Evolutionary conservation across 805 yeast genomes (phyloP).

Genomic region (Candida adriatica): DNA sequence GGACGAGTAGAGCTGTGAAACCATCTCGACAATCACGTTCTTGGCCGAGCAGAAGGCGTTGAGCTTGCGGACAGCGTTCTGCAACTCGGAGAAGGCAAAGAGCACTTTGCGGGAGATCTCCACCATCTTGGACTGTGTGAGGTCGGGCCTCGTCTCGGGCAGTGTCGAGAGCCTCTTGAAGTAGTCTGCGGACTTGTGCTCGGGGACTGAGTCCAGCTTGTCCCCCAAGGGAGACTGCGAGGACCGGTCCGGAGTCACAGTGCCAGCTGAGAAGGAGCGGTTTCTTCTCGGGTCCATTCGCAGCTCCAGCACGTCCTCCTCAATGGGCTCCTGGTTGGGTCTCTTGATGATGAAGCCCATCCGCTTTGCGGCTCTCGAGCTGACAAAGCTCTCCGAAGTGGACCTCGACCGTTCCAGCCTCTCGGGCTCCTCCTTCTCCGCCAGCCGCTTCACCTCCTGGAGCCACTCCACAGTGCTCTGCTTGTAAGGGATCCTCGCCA

Average conservation of each 20-base stretch:
- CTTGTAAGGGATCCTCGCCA: conserved; percentile 28
- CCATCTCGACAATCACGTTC: conserved; percentile 45
- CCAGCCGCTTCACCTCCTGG: conserved; percentile 12
- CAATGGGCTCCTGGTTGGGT: conserved; percentile 22
- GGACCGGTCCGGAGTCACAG: conserved; percentile 4
- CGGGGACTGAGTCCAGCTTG: conserved; percentile 22
- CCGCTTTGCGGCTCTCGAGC: conserved; percentile 63
- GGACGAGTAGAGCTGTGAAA: conserved; percentile 42
- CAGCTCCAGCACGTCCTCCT: conserved; percentile 17
- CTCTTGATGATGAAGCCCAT: conserved; percentile 64
- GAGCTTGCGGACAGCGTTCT: conserved; percentile 48
- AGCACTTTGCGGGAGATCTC: conserved; percentile 54
- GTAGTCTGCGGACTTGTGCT: conserved; percentile 52
- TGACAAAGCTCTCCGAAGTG: conserved; percentile 35
- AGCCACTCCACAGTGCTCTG: conserved; percentile 40
- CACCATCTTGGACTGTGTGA: conserved; percentile 22
- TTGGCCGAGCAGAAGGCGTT: conserved; percentile 54
- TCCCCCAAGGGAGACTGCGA: conserved; percentile 11
- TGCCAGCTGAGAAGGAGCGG: conserved; percentile 17
- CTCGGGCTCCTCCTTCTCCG: conserved; percentile 4
- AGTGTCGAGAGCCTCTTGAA: conserved; percentile 59
- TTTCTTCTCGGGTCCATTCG: conserved; percentile 15
- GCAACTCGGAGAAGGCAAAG: conserved; percentile 59
- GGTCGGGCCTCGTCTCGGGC: conserved; percentile 37
- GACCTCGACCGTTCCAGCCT: conserved; percentile 26